phyloP scores from a whole-genome alignment of 2,329 filamentous ascomycete species.

The Botrytis byssoidea region DNA sequence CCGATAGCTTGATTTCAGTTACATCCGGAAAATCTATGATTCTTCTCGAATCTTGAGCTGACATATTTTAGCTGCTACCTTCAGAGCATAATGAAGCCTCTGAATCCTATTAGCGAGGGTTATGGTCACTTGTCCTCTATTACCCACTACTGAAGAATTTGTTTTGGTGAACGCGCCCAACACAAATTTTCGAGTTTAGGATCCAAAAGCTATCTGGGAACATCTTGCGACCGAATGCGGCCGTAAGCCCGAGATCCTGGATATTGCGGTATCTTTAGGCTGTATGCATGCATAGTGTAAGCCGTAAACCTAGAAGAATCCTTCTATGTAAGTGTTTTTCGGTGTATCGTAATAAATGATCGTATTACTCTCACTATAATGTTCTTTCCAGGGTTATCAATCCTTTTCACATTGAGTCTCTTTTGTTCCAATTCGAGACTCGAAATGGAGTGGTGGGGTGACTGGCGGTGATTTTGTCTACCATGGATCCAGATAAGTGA shows the following conservation, averaged over 20 bases:
- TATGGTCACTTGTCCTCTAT: background rate
- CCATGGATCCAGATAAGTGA: background rate
- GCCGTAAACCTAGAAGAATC: background rate
- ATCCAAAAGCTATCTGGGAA: background rate
- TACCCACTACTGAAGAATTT: background rate
- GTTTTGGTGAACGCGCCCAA: background rate
- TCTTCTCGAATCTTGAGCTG: background rate
- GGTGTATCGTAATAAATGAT: background rate
- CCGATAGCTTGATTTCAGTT: background rate
- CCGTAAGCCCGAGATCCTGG: background rate
- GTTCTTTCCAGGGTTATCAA: background rate
- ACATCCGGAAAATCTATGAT: background rate
- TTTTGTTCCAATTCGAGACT: background rate
- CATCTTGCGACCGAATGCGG: background rate
- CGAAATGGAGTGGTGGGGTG: background rate
- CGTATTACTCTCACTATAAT: background rate
- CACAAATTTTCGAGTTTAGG: background rate
- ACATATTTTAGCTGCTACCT: background rate
- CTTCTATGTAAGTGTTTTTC: background rate
- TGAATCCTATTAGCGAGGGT: background rate
- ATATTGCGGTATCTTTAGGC: background rate
- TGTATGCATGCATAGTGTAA: background rate
- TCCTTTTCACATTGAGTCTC: background rate
- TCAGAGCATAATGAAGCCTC: background rate
- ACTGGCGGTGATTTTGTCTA: background rate